Conservation (phyloP, 2,329 filamentous ascomycete species). For the Geosmithia putterillii region DNA sequence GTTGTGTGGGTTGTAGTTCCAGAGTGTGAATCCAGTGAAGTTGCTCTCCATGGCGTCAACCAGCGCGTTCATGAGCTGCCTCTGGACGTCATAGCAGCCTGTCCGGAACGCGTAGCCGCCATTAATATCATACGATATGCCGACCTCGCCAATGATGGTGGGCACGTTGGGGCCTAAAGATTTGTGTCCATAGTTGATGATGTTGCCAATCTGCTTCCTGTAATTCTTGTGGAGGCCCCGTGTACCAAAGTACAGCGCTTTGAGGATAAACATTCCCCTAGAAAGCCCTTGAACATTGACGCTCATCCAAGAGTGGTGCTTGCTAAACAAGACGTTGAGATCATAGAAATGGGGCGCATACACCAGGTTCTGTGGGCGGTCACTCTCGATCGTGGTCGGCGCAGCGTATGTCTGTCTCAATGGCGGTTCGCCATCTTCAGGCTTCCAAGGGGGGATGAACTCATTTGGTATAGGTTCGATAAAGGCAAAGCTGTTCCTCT, state of each 20-base stretch:
- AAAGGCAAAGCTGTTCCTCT: conserved; percentile 18
- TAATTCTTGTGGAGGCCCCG: conserved; percentile 24
- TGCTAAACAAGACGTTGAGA: conserved; percentile 25
- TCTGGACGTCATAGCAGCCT: conserved; percentile 23
- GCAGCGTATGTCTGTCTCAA: conserved; percentile 11
- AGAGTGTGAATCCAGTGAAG: conserved; percentile 22
- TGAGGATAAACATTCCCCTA: conserved; percentile 24
- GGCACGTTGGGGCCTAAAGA: conserved; percentile 19
- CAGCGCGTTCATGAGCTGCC: conserved; percentile 24
- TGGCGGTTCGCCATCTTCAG: conserved; percentile 3
- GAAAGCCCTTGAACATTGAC: conserved; percentile 27
- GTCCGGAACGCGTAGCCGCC: conserved; percentile 19
- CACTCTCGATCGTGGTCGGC: conserved; percentile 12
- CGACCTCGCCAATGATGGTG: conserved; percentile 25
- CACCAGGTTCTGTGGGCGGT: conserved; percentile 19
- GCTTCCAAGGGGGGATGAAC: conserved; percentile 23
- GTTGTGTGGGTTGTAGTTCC: conserved; percentile 27
- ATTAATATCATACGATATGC: conserved; percentile 27
- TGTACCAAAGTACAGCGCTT: conserved; percentile 25
- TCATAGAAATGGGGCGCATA: conserved; percentile 31
- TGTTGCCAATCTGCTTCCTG: conserved; percentile 20
- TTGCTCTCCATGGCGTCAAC: conserved; percentile 26
- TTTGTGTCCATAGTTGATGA: conserved; percentile 16
- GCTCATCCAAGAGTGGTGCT: conserved; percentile 20
- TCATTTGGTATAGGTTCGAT: conserved; percentile 28